A percentile compares a stretch with the other conserved stretches of the same genome.
phyloP scores from a whole-genome alignment of 108 stramenopile species.

The Conticribra weissflogii region DNA sequence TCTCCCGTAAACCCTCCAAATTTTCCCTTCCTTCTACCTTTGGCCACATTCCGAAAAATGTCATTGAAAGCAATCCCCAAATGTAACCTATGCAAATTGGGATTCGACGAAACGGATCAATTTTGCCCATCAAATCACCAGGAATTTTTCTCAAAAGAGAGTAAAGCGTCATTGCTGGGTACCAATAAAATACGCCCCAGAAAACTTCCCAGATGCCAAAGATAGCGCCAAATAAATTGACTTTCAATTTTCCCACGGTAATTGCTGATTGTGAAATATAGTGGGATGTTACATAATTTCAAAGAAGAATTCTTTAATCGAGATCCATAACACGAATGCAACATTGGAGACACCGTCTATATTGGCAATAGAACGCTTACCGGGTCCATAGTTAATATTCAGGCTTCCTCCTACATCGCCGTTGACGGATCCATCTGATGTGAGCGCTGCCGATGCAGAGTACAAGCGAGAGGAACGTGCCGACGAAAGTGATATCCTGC shows the following conservation, averaged over 20 bases:
- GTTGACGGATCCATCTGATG: not conserved
- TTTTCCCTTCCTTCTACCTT: constrained; percentile 45
- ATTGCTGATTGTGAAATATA: constrained; percentile 20
- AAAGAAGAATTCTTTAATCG: not conserved
- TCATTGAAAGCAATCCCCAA: constrained; percentile 44
- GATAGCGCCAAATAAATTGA: constrained; percentile 52
- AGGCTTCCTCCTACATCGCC: constrained; percentile 2
- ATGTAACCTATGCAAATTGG: constrained; percentile 42
- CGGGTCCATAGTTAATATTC: constrained; percentile 31
- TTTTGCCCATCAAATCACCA: constrained; percentile 43
- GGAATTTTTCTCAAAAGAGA: constrained; percentile 34
- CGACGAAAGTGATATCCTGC: not conserved
- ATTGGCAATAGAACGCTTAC: constrained; percentile 5
- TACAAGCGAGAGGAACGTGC: constrained; percentile 1
- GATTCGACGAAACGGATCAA: constrained; percentile 50
- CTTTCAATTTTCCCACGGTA: constrained; percentile 49
- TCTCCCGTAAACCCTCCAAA: constrained; percentile 38
- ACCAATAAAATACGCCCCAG: constrained; percentile 52
- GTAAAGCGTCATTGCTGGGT: constrained; percentile 43
- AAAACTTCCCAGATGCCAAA: constrained; percentile 47
- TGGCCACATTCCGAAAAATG: constrained; percentile 43
- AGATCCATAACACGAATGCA: not conserved
- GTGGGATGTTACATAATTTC: not conserved
- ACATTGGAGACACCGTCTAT: not conserved
- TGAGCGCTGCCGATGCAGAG: constrained; percentile 5